Evolutionary conservation across 2,329 filamentous ascomycete species (phyloP).

Genomic region (Fusarium caatingaense): DNA sequence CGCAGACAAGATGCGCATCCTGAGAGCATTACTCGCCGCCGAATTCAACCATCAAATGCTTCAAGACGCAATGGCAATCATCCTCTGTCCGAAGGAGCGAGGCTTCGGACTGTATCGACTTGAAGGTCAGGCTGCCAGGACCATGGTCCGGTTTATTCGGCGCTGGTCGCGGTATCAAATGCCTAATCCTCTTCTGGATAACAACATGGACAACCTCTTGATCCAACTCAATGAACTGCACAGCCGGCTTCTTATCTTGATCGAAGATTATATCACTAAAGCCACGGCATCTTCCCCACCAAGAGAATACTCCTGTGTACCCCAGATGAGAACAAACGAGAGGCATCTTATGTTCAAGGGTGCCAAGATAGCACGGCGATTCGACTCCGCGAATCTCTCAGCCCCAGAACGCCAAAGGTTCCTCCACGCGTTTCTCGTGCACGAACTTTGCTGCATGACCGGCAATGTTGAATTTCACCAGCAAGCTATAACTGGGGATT

Average conservation of each 20-base stretch:
- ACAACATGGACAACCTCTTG: neutral
- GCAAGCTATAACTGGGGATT: neutral
- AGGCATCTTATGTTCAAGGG: conserved; percentile 16
- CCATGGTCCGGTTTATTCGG: no score
- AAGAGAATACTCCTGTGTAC: conserved; percentile 21
- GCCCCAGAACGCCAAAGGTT: conserved; percentile 8
- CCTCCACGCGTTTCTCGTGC: conserved; percentile 14
- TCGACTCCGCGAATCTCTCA: conserved; percentile 5
- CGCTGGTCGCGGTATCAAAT: conserved; percentile 12
- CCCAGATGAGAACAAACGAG: neutral
- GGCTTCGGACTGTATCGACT: neutral
- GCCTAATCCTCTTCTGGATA: conserved; percentile 8
- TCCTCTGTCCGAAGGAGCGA: neutral
- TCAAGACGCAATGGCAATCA: conserved; percentile 27
- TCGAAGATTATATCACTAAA: conserved; percentile 37
- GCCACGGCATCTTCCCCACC: conserved; percentile 20
- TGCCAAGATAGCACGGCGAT: neutral
- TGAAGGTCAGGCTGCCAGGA: neutral
- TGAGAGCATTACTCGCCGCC: neutral
- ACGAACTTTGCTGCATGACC: conserved; percentile 14
- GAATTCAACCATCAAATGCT: conserved; percentile 23
- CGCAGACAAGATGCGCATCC: conserved; percentile 2
- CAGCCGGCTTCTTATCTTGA: conserved; percentile 2
- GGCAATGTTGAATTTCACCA: neutral
- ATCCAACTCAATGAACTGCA: neutral